Conservation (phyloP, 2,329 filamentous ascomycete genomes). For the Helminthosporium solani region DNA sequence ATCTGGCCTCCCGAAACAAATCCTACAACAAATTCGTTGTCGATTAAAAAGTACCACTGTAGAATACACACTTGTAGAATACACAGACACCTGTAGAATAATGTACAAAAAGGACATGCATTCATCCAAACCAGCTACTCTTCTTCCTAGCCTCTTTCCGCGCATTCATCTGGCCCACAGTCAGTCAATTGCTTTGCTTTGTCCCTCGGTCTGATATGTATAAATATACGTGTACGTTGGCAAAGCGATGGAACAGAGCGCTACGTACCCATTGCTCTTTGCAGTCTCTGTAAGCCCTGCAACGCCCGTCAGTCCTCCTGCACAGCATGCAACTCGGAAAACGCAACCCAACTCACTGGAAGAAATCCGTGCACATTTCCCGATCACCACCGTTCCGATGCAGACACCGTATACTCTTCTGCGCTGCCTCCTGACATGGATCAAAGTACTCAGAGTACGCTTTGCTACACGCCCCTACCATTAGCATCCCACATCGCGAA, state of each 20-base stretch:
- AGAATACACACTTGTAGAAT: conserved; percentile 18
- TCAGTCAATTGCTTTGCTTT: too few species aligned
- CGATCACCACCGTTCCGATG: conserved; percentile 84
- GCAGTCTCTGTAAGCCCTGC: conserved; percentile 87
- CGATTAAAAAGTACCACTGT: too few species aligned
- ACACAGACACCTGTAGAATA: not conserved
- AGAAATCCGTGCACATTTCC: conserved; percentile 91
- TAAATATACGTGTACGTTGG: too few species aligned
- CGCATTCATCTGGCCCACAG: conserved; percentile 14
- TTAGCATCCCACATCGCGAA: not conserved
- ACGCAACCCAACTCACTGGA: conserved; percentile 63
- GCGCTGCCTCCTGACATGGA: conserved; percentile 90
- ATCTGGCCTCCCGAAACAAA: too few species aligned
- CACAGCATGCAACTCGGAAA: not conserved
- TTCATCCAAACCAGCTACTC: conserved; percentile 18
- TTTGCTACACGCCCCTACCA: conserved; percentile 62
- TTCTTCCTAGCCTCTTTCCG: conserved; percentile 24
- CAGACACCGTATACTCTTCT: conserved; percentile 81
- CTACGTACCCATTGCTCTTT: conserved; percentile 88
- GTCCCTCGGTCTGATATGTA: too few species aligned
- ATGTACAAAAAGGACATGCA: not conserved
- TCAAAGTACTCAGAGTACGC: conserved; percentile 87
- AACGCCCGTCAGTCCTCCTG: too few species aligned
- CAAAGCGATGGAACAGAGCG: not conserved
- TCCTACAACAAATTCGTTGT: too few species aligned